Evolutionary conservation across 2,329 filamentous ascomycete genomes (phyloP), one percentile per base, ranked within the genome.

Genomic region (Stemphylium vesicarium): DNA sequence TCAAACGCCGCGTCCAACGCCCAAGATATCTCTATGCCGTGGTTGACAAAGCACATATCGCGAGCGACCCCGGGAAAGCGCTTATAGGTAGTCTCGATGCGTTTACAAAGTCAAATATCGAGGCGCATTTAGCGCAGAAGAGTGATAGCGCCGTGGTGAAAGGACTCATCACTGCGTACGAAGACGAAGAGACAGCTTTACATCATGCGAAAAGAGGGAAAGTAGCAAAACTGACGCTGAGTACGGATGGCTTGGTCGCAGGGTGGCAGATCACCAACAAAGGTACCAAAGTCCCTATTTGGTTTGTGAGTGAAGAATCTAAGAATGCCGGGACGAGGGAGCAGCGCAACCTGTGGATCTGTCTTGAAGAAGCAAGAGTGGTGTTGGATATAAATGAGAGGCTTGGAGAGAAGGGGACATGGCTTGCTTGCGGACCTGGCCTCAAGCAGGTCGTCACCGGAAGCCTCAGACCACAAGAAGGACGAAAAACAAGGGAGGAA

Each of bases 361-460:
- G 53, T 26, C 13, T 62, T 6, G 48, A 41, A 2, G 59, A 62
- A 38, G 49, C 53, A 4, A 46, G 42, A 12, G 22, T 22, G 1
- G 38, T 56, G 13, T 35, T 58, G 11, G 32, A 22, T 10, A 20
- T 62, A 18, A 31, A 56, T 2, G 18, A 35, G 5, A 20, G 33
- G 2, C 20, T 53, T 9, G 51, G 51, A 1, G 22, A 49, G 11
- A 41, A 37, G 16, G 59, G 52, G 4, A 54, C 58, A 9, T 60
- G 57, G 57, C 50, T 62, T 24, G 57, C 57, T 38, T 57, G 54
- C 10, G 53, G 49, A 10, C 37, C 22, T 32, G 13, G 4, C 11
- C 6, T 32, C 18, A 26, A 11, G 11, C 39, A 6, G 7, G 15
- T 40, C 16, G 41, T 56, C 1, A 42, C 53, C 0, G n/a, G 29